phyloP scores from a whole-genome alignment of 2,329 filamentous ascomycete species.

The Blastomyces parvus region DNA sequence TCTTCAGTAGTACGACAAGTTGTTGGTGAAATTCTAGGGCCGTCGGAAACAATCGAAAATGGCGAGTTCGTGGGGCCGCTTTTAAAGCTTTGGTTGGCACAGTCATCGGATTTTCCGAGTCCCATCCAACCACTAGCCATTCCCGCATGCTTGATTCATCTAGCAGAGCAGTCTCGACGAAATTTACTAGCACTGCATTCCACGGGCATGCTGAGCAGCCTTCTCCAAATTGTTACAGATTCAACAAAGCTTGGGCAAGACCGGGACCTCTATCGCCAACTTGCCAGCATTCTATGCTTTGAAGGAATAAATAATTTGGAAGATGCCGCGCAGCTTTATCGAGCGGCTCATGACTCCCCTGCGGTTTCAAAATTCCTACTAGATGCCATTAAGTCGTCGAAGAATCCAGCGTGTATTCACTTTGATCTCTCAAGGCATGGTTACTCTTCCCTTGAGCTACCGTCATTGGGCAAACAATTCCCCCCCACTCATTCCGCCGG shows the following conservation, averaged over 20 bases:
- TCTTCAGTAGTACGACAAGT: slow-evolving; percentile 13
- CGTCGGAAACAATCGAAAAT: slow-evolving; percentile 36
- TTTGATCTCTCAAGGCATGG: slow-evolving; percentile 87
- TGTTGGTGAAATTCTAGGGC: slow-evolving; percentile 31
- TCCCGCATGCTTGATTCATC: slow-evolving; percentile 52
- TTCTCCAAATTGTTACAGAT: slow-evolving; percentile 55
- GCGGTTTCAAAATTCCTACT: slow-evolving; percentile 60
- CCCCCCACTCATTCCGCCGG: slow-evolving; percentile 69
- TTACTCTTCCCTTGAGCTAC: slow-evolving; percentile 80
- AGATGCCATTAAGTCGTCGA: slow-evolving; percentile 62
- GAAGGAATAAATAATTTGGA: slow-evolving; percentile 72
- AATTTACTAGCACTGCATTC: slow-evolving; percentile 64
- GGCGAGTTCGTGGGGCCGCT: slow-evolving; percentile 32
- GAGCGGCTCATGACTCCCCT: slow-evolving; percentile 44
- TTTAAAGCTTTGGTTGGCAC: slow-evolving; percentile 46
- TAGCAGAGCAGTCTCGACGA: slow-evolving; percentile 53
- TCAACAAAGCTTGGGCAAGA: slow-evolving; percentile 48
- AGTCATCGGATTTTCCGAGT: slow-evolving; percentile 45
- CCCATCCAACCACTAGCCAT: slow-evolving; percentile 45
- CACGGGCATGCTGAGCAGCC: slow-evolving; percentile 58
- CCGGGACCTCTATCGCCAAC: slow-evolving; percentile 49
- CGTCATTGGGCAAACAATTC: slow-evolving; percentile 74
- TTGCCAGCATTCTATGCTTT: slow-evolving; percentile 60
- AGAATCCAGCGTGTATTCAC: slow-evolving; percentile 75
- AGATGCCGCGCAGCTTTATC: slow-evolving; percentile 69